Evolutionary conservation across 305 asterid genomes (phyloP).

Genomic region (Fraxinus latifolia): DNA sequence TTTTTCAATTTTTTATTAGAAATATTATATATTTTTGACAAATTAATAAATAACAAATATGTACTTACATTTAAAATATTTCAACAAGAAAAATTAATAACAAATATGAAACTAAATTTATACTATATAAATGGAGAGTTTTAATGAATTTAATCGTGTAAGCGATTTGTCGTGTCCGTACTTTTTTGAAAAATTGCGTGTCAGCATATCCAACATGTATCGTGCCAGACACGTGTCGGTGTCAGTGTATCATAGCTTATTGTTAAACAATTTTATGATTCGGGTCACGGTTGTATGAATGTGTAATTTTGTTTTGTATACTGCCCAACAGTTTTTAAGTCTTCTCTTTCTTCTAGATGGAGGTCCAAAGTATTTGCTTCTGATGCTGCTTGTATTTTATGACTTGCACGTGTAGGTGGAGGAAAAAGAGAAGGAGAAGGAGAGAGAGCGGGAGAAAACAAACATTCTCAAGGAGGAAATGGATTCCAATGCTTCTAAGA

Average conservation of each 20-base stretch:
- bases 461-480: constrained; percentile 65
- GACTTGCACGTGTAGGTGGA: constrained; percentile 52
- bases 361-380: not conserved
- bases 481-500: constrained; percentile 78
- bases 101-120: too few species aligned
- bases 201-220: too few species aligned
- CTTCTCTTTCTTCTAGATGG: not conserved
- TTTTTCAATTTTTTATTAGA: not conserved
- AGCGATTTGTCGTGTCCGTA: not conserved
- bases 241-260: not conserved
- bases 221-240: too few species aligned
- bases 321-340: not conserved
- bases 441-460: constrained; percentile 74
- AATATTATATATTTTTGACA: not conserved
- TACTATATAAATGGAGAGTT: not conserved
- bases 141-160: not conserved
- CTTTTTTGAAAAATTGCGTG: too few species aligned
- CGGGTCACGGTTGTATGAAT: not conserved
- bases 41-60: too few species aligned
- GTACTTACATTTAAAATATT: not conserved
- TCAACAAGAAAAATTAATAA: not conserved
- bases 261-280: not conserved
- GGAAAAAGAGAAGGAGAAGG: constrained; percentile 50
- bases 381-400: constrained; percentile 10
- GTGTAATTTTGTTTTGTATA: not conserved